These are phyloP conservation scores for Penicillium sp. DNA, from an alignment of 2,329 filamentous ascomycete genomes.

Conservation along the genomic window DNA sequence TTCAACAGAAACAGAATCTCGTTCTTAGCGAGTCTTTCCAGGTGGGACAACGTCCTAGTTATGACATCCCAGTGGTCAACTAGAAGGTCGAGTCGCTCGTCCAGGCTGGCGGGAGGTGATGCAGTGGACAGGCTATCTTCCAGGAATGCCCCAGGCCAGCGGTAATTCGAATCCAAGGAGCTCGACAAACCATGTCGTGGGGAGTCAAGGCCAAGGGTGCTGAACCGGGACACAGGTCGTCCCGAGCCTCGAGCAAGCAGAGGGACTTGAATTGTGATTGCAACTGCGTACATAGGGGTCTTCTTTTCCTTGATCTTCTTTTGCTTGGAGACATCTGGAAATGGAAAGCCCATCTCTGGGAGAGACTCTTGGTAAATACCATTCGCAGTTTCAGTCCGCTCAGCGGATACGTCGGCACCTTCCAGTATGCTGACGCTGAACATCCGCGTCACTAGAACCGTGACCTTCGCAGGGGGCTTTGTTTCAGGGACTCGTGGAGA, in stretches of 20 bases:
- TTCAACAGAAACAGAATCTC: constrained; percentile 49
- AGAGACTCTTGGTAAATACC: constrained; percentile 30
- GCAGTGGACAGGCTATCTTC: constrained; percentile 41
- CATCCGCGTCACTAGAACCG: constrained; percentile 53
- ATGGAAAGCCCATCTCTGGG: constrained; percentile 33
- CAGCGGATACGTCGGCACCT: constrained; percentile 32
- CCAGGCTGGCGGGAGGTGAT: constrained; percentile 43
- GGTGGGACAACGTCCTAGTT: constrained; percentile 48
- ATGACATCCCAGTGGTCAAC: constrained; percentile 57
- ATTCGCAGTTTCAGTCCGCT: constrained; percentile 28
- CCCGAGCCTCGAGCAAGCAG: constrained; percentile 29
- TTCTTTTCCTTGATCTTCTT: constrained; percentile 48
- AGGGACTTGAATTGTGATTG: constrained; percentile 52
- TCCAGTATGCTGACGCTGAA: constrained; percentile 53
- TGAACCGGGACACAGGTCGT: constrained; percentile 34
- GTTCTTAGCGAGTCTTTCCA: constrained; percentile 48
- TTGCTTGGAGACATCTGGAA: constrained; percentile 35
- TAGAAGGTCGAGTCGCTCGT: constrained; percentile 51
- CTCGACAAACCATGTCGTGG: constrained; percentile 32
- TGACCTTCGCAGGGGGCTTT: constrained; percentile 43
- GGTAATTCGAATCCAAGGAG: constrained; percentile 39
- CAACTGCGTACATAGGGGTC: constrained; percentile 55
- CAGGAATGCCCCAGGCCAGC: constrained; percentile 31
- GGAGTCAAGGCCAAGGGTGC: constrained; percentile 28
- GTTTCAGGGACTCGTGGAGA: constrained; percentile 23